phyloP scores from a whole-genome alignment of 495 filamentous ascomycete genomes.

The Daldinia grandis region DNA sequence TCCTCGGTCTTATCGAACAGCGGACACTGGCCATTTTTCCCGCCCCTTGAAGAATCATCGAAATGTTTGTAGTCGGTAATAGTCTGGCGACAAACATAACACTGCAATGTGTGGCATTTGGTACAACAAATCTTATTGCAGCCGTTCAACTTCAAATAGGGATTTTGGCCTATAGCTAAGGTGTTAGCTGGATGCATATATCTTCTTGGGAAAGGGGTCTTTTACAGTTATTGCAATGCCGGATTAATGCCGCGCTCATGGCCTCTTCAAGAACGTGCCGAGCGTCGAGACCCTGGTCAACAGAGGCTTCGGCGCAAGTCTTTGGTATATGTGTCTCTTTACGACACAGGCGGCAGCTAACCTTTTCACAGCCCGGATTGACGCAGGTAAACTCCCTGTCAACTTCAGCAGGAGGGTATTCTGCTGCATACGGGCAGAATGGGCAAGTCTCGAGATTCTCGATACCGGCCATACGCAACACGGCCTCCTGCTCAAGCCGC shows the following conservation, averaged over 20 bases:
- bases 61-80: constrained; percentile 61
- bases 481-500: constrained; percentile 72
- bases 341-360: constrained; percentile 80
- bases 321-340: constrained; percentile 76
- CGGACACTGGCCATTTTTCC: constrained; percentile 65
- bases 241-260: constrained; percentile 79
- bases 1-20: constrained; percentile 69
- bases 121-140: constrained; percentile 87
- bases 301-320: constrained; percentile 73
- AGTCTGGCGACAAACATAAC: constrained; percentile 76
- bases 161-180: constrained; percentile 54
- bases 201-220: neutral
- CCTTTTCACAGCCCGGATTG: constrained; percentile 68
- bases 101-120: constrained; percentile 68
- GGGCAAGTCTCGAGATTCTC: constrained; percentile 76
- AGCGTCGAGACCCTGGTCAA: constrained; percentile 63
- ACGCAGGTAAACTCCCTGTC: constrained; percentile 80
- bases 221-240: constrained; percentile 74
- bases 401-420: constrained; percentile 70
- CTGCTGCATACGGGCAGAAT: constrained; percentile 82
- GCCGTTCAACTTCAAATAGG: constrained; percentile 77
- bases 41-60: constrained; percentile 55
- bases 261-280: constrained; percentile 81
- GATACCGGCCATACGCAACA: constrained; percentile 69
- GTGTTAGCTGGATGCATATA: constrained; percentile 35